phyloP scores from a whole-genome alignment of 1,284 basidiomycete genomes.

The Melampsora larici-populina region DNA sequence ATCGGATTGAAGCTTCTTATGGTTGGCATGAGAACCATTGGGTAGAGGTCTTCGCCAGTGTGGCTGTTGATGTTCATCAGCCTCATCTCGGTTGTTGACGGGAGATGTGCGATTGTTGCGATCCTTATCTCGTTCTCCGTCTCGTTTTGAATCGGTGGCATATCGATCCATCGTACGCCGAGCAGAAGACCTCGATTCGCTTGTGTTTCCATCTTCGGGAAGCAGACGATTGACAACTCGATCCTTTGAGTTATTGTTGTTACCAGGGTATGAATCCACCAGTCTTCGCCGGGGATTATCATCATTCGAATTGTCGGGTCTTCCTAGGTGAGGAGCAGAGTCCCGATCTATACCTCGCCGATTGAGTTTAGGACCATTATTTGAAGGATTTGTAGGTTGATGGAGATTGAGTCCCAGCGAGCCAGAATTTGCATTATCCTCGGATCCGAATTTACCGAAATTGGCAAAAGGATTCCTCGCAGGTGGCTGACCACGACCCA shows the following conservation, averaged over 20 bases:
- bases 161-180: slow-evolving; percentile 37
- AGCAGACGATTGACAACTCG: slow-evolving; percentile 4
- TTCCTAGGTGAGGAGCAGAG: slow-evolving; percentile 30
- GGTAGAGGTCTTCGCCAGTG: slow-evolving; percentile 30
- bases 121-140: slow-evolving; percentile 37
- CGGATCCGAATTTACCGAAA: slow-evolving; percentile 40
- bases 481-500: slow-evolving; percentile 38
- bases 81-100: slow-evolving; percentile 19
- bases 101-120: slow-evolving; percentile 13
- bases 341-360: slow-evolving; percentile 32
- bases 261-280: slow-evolving; percentile 5
- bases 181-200: slow-evolving; percentile 6
- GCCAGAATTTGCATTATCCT: slow-evolving; percentile 10
- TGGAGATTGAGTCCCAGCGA: slow-evolving; percentile 13
- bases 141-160: slow-evolving; percentile 34
- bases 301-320: slow-evolving; percentile 13
- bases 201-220: slow-evolving; percentile 4
- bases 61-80: slow-evolving; percentile 17
- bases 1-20: slow-evolving; percentile 19
- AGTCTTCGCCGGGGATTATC: slow-evolving; percentile 13
- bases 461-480: slow-evolving; percentile 43
- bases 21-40: slow-evolving; percentile 4
- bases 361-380: slow-evolving; percentile 19
- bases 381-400: slow-evolving; percentile 6
- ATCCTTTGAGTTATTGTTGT: slow-evolving; percentile 6